Base-by-base conservation (phyloP, 1,284 basidiomycete genomes). In the Puccinia triticina region DNA sequence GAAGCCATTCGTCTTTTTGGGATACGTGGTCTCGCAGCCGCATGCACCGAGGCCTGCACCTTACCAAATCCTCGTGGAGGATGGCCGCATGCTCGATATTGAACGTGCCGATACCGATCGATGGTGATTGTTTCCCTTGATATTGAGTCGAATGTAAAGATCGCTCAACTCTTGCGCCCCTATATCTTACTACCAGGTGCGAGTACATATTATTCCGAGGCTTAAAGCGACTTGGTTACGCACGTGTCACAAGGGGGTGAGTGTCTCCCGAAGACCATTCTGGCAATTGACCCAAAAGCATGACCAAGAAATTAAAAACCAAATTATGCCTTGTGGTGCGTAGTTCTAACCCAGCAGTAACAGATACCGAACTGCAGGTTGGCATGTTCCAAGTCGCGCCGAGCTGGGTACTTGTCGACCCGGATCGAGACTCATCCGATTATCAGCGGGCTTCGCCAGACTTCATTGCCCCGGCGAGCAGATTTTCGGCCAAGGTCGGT, bases 1-100 rank as follows among this genome's bases (percentile, higher is more conserved):
- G 43, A 89, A 90, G 29, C 95, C 95, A 0, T 91, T 93, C 18
- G 90, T 96, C 64, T 97, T 95, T 89, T 88, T 97, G 23, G 94
- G 93, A 75, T 95, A 94, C 86, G 87, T 90, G 1, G 93, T 97
- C 8, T 96, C 93, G 21, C 89, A 91, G 74, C 93, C 94, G 0
- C 90, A 91, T 83, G 92, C 92, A 10, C 84, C 87, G 59, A 89
- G 92, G 85, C 95, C 95, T 0, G 90, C 91, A 53, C 95, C 95
- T 2, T 98, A 98, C 86, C 90, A 93, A 82, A 93, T 95, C 84
- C 89, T 97, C 84, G 85, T 86, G 32, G 85, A 86, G 55, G 86
- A 87, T 50, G 87, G 87, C 10, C 81, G 83, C 59, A 85, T 88
- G 61, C 84, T 86, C 37, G 93, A 95, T 84, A 91, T 94, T 69